These are phyloP conservation scores for Saccharomyces jurei DNA, from an alignment of 805 yeast species.

Conservation along the genomic window DNA sequence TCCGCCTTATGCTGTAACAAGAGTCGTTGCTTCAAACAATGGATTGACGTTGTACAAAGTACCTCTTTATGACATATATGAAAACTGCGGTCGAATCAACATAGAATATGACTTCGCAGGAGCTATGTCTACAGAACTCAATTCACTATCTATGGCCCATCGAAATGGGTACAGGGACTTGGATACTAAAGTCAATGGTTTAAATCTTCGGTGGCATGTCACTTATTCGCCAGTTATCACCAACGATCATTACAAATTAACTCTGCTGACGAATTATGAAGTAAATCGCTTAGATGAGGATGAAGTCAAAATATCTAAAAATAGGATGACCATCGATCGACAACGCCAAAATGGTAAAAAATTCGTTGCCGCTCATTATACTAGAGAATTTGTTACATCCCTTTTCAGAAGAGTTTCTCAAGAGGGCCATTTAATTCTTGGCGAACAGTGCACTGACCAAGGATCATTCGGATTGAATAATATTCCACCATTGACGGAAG, in stretches of 20 bases:
- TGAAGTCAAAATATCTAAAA: neutral
- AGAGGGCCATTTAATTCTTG: constrained; percentile 8
- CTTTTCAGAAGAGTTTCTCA: constrained; percentile 6
- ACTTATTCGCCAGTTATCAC: neutral
- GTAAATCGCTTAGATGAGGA: neutral
- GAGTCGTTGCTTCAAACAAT: constrained; percentile 2
- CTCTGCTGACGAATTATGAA: constrained; percentile 4
- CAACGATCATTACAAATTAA: constrained; percentile 10
- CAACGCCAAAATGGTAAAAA: neutral
- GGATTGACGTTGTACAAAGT: constrained; percentile 7
- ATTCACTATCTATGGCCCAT: constrained; percentile 3
- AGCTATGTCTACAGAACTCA: neutral
- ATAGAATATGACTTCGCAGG: constrained; percentile 1
- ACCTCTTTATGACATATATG: constrained; percentile 9
- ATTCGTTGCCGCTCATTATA: constrained; percentile 8
- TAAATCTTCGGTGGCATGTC: constrained; percentile 11
- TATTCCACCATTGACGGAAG: constrained; percentile 10
- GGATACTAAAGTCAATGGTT: constrained; percentile 6
- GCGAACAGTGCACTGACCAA: constrained; percentile 6
- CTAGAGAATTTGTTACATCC: constrained; percentile 5
- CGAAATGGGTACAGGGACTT: constrained; percentile 7
- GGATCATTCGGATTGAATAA: constrained; percentile 8
- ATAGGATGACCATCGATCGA: neutral
- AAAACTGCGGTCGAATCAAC: neutral
- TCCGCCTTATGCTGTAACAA: constrained; percentile 9